Base-by-base conservation (phyloP, 176 grass and related monocot species). In the Avena insularis region DNA sequence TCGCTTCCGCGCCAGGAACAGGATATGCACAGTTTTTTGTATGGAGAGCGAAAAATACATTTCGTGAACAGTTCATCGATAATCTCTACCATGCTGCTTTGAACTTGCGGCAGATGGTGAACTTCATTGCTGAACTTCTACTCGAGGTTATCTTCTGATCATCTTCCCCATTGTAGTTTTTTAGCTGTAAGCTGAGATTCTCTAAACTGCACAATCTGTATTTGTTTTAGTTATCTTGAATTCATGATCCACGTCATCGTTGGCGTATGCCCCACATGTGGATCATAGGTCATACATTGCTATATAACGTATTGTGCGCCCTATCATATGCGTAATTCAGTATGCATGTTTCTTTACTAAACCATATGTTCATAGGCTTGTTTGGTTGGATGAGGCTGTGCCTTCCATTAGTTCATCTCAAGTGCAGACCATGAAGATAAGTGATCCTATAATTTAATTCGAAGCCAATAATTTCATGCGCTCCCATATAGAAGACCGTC, bases 51-150 rank as follows among this genome's bases (percentile, higher is more conserved):
- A 97, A 90, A 75, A 85, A 71, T 71, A 79, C 78, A 68, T 86
- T 89, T 80, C 86, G 58, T 85, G 87, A 97, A 66, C 74, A 88
- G 27, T 78, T 91, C 49, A 55, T 92, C 9, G 84, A 94, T 83
- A 77, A 94, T 85, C 89, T 94, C 54, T 92, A 91, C 31, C 92
- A 94, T 88, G 78, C 88, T 79, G 86, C 92, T 80, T 92, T 94
- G 45, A 97, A 97, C 86, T 87, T 94, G 69, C 86, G 82, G 4
- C 82, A 84, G 64, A 91, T 91, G 89, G 58, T 97, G 71, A 89
- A 86, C 84, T 61, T 89, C 82, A 83, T 97, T 43, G 75, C 69
- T 74, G 86, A 91, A 81, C 86, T 91, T 84, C 60, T 85, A 81
- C 86, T 87, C 5, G 92, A 97, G 90, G 95, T 95, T 71, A 79